Conservation (phyloP, 2,329 filamentous ascomycete genomes). For the Daldinia sp. region DNA sequence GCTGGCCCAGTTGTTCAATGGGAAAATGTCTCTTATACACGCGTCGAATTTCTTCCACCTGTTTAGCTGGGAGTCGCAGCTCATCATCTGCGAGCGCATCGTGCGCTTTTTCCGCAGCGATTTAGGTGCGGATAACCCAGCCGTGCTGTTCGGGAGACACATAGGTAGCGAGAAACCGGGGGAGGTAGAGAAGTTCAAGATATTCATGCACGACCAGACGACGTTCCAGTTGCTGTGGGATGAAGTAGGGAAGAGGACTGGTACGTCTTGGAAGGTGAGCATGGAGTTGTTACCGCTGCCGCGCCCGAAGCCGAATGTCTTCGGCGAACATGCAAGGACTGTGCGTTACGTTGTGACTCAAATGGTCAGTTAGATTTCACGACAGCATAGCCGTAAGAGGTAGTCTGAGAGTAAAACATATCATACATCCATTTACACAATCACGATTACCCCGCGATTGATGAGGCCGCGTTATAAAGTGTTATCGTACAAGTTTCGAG, state of each 20-base stretch:
- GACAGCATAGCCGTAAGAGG: not conserved
- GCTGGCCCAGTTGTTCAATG: not conserved
- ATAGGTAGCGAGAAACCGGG: not conserved
- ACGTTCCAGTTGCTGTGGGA: not conserved
- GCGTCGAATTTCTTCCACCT: constrained; percentile 1
- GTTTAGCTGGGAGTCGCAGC: constrained; percentile 3
- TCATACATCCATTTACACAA: no score
- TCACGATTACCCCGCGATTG: no score
- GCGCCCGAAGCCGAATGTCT: not conserved
- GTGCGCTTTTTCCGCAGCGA: not conserved
- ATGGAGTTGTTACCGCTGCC: not conserved
- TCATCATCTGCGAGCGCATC: constrained; percentile 5
- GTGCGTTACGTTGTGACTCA: not conserved
- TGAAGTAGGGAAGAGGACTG: not conserved
- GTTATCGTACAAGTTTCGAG: no score
- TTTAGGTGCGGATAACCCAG: not conserved
- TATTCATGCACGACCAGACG: not conserved
- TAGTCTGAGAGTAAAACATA: no score
- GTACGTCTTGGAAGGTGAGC: not conserved
- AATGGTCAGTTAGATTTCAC: not conserved
- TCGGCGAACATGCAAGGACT: not conserved
- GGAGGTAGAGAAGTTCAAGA: not conserved
- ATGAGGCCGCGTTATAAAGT: no score
- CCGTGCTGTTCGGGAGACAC: not conserved
- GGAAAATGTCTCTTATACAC: not conserved